Percentiles rank a stretch among this genome's conserved stretches.
Evolutionary conservation across 495 filamentous ascomycete species (phyloP).

Genomic region (Penicillium crystallinum): DNA sequence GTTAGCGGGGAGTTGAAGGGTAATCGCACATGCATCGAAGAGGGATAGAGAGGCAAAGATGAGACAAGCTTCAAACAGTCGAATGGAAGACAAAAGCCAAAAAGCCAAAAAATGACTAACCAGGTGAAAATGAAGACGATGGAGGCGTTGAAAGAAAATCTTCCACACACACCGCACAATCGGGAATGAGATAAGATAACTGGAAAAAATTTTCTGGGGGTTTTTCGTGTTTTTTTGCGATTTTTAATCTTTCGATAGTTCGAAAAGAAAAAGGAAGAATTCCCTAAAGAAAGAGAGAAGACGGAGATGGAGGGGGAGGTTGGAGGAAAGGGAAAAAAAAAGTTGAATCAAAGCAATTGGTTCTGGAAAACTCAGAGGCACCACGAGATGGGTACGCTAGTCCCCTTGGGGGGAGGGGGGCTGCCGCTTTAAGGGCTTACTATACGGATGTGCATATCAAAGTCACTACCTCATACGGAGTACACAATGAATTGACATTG

Average conservation of each 20-base stretch:
- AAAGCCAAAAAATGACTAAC: conserved; percentile 24
- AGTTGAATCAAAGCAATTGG: conserved; percentile 37
- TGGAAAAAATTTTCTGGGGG: conserved; percentile 21
- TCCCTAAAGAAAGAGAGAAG: conserved; percentile 35
- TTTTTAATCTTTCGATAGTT: conserved; percentile 46
- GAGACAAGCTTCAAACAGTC: neutral
- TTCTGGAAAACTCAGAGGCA: conserved; percentile 37
- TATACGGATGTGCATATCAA: neutral
- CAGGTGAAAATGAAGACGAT: conserved; percentile 18
- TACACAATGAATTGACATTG: too few species aligned
- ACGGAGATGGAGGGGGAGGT: conserved; percentile 31
- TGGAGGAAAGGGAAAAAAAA: conserved; percentile 26
- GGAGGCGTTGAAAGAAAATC: conserved; percentile 29
- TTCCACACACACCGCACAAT: conserved; percentile 41
- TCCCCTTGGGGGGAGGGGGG: conserved; percentile 10
- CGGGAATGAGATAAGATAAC: conserved; percentile 31
- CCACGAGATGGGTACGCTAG: conserved; percentile 24
- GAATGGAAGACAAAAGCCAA: neutral
- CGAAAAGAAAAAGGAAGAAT: conserved; percentile 31
- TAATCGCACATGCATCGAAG: neutral
- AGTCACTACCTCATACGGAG: too few species aligned
- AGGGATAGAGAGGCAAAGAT: neutral
- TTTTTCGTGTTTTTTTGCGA: conserved; percentile 40
- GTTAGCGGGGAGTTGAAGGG: neutral
- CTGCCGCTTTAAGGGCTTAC: conserved; percentile 23